Evolutionary conservation across 768 basidiomycete species (phyloP).

Genomic region (Lepiota brunneoincarnata): DNA sequence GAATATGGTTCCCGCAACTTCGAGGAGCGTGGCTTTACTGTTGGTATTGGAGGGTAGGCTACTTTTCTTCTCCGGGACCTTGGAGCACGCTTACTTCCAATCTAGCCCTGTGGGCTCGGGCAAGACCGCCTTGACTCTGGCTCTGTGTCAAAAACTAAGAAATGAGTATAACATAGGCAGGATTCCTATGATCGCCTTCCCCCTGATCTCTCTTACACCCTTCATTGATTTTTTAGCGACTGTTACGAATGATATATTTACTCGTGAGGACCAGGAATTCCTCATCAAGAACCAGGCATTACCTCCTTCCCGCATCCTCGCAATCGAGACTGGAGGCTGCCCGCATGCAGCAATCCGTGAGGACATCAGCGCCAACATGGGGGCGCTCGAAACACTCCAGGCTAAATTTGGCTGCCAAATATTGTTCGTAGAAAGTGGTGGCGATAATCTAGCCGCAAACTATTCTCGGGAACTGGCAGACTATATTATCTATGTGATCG

Average conservation of each 20-base stretch:
- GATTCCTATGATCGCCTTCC: slow-evolving; percentile 20
- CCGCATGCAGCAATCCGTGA: slow-evolving; percentile 98
- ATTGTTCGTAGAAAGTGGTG: slow-evolving; percentile 93
- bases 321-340: slow-evolving; percentile 97
- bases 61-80: neutral
- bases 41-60: slow-evolving; percentile 95
- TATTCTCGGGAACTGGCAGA: slow-evolving; percentile 96
- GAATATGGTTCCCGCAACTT: slow-evolving; percentile 85
- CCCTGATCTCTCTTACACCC: neutral
- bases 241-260: slow-evolving; percentile 99
- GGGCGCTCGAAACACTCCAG: slow-evolving; percentile 91
- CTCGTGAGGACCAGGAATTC: slow-evolving; percentile 96
- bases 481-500: slow-evolving; percentile 94
- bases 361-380: slow-evolving; percentile 97
- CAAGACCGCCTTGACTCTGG: slow-evolving; percentile 92
- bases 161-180: slow-evolving; percentile 88
- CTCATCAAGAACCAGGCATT: slow-evolving; percentile 91
- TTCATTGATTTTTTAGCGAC: slow-evolving; percentile 51
- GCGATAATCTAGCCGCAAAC: slow-evolving; percentile 96
- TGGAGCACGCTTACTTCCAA: neutral
- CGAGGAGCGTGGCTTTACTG: slow-evolving; percentile 89
- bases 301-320: slow-evolving; percentile 79
- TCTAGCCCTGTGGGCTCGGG: slow-evolving; percentile 96
- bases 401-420: slow-evolving; percentile 88
- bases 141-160: slow-evolving; percentile 80